Percentiles rank a stretch among this genome's conserved stretches.
These are phyloP conservation scores for Gardenia jasminoides DNA, from an alignment of 257 asterid species.

Conservation along the genomic window DNA sequence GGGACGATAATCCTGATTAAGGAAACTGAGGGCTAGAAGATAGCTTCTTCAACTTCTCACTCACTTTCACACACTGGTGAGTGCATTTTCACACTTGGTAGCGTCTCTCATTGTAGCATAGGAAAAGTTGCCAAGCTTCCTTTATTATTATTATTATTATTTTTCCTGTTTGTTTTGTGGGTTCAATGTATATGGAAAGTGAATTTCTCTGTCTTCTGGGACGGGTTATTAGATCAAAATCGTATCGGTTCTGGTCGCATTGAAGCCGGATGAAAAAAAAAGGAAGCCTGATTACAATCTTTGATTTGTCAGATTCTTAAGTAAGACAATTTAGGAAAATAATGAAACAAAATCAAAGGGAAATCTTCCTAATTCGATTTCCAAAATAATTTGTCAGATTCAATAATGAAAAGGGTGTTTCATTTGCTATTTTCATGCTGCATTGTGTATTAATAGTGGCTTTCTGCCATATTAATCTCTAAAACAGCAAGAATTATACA, in stretches of 20 bases:
- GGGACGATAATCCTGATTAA: neutral
- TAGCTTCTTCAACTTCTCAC: conserved; percentile 15
- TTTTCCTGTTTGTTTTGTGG: conserved; percentile 8
- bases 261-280: neutral
- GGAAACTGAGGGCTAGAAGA: neutral
- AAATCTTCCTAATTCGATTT: neutral
- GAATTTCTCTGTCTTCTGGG: conserved; percentile 20
- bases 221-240: conserved; percentile 16
- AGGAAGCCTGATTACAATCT: neutral
- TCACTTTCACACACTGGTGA: neutral
- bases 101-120: neutral
- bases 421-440: neutral
- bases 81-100: conserved; percentile 3
- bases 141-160: no score
- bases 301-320: neutral
- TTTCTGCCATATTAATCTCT: neutral
- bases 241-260: neutral
- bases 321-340: neutral
- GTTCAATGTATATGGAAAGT: conserved; percentile 16
- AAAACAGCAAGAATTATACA: neutral
- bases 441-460: neutral
- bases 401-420: conserved; percentile 13
- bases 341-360: neutral
- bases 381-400: neutral
- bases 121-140: neutral